These are phyloP conservation scores for Monascus purpureus DNA, from an alignment of 495 filamentous ascomycete genomes.

Conservation along the genomic window DNA sequence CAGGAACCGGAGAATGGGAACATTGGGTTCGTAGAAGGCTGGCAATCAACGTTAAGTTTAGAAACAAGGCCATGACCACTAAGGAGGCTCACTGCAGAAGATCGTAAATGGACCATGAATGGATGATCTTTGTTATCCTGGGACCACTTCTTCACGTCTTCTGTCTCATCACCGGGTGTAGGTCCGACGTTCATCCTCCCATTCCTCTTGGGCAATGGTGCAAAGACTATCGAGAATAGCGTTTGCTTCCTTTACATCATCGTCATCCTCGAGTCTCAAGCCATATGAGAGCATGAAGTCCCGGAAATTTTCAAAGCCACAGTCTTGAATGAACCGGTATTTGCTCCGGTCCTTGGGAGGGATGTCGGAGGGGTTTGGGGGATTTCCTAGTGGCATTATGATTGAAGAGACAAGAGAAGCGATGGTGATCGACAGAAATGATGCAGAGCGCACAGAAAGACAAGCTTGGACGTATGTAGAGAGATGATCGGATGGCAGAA, in stretches of 20 bases:
- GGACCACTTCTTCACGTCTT: no score
- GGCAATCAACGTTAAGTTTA: no score
- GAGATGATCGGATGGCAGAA: not conserved
- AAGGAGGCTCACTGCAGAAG: no score
- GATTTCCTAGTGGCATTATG: not conserved
- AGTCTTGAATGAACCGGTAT: slow-evolving; percentile 2
- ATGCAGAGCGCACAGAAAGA: not conserved
- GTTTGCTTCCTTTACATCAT: slow-evolving; percentile 2
- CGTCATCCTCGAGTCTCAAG: slow-evolving; percentile 1
- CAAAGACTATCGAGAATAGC: no score
- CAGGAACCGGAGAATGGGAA: no score
- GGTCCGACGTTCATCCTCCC: no score
- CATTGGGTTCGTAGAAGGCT: no score
- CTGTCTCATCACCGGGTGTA: no score
- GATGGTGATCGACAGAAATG: not conserved
- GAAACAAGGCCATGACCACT: no score
- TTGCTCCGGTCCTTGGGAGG: slow-evolving; percentile 3
- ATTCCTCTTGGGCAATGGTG: no score
- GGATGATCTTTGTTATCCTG: no score
- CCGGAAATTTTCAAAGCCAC: slow-evolving; percentile 2
- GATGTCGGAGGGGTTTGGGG: slow-evolving; percentile 1
- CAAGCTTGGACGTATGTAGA: not conserved
- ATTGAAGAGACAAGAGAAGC: not conserved
- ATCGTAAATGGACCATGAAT: no score
- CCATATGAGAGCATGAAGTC: slow-evolving; percentile 5